phyloP scores from a whole-genome alignment of 139 green algal species.

The Coelastrella sp. region DNA sequence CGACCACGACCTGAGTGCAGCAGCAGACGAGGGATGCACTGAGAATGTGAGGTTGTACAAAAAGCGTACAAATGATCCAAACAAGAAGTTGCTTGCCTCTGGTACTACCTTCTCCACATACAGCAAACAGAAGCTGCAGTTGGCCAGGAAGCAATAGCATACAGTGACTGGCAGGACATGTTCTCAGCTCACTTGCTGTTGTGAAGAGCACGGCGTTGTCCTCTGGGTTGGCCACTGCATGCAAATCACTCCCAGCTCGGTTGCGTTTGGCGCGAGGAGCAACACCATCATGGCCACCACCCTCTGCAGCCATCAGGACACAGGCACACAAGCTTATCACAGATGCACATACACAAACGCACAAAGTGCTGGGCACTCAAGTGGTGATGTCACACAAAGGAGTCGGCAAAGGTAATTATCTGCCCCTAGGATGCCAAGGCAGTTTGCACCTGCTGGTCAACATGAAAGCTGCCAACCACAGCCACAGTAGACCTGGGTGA shows the following conservation, averaged over 20 bases:
- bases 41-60: neutral
- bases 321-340: neutral
- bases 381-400: neutral
- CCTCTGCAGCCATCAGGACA: neutral
- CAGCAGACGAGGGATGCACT: neutral
- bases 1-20: conserved; percentile 18
- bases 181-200: neutral
- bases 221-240: neutral
- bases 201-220: neutral
- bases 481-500: neutral
- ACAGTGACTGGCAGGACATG: neutral
- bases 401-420: neutral
- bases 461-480: neutral
- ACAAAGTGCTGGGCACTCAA: neutral
- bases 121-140: neutral
- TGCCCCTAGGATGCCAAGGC: neutral
- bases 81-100: neutral
- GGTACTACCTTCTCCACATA: neutral
- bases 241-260: neutral
- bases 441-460: neutral
- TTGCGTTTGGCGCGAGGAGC: neutral
- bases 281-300: neutral
- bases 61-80: too few relatives aligned
- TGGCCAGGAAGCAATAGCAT: neutral
- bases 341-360: neutral